phyloP scores from a whole-genome alignment of 495 filamentous ascomycete genomes.

The Neurospora africana region DNA sequence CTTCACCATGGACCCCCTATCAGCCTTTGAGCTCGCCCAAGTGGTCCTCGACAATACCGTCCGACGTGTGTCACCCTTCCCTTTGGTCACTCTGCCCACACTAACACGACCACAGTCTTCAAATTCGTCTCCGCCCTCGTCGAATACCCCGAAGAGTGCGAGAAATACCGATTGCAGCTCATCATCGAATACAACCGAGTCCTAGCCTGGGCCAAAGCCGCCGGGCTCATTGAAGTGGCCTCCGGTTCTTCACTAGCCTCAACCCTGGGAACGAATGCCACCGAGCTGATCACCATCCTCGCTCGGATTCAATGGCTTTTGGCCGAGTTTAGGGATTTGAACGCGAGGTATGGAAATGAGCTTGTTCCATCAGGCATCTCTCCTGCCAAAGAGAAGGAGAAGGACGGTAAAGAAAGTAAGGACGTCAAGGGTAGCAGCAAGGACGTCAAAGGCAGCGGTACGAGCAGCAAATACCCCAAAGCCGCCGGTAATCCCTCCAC shows the following conservation, averaged over 20 bases:
- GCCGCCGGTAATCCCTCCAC: background rate
- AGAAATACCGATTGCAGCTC: conserved; percentile 23
- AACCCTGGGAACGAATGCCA: conserved; percentile 11
- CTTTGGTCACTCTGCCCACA: too few relatives aligned
- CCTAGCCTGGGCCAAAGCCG: conserved; percentile 24
- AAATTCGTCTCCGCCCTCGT: conserved; percentile 23
- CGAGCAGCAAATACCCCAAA: too few relatives aligned
- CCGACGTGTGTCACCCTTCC: background rate
- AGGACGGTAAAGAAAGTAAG: background rate
- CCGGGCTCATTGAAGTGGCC: conserved; percentile 14
- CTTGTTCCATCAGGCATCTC: background rate
- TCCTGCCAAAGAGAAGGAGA: background rate
- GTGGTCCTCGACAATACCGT: background rate
- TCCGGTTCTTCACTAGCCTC: background rate
- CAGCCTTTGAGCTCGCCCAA: background rate
- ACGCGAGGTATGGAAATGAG: conserved; percentile 23
- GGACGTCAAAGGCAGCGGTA: too few relatives aligned
- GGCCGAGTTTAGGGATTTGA: conserved; percentile 21
- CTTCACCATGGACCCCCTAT: background rate
- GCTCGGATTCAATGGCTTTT: conserved; percentile 24
- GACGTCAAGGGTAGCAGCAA: too few relatives aligned
- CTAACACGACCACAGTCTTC: conserved; percentile 6
- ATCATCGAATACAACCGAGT: conserved; percentile 28
- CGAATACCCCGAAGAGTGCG: conserved; percentile 22
- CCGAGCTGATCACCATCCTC: conserved; percentile 19